Base-by-base conservation (phyloP, 768 basidiomycete genomes). In the Collybia mongolica region DNA sequence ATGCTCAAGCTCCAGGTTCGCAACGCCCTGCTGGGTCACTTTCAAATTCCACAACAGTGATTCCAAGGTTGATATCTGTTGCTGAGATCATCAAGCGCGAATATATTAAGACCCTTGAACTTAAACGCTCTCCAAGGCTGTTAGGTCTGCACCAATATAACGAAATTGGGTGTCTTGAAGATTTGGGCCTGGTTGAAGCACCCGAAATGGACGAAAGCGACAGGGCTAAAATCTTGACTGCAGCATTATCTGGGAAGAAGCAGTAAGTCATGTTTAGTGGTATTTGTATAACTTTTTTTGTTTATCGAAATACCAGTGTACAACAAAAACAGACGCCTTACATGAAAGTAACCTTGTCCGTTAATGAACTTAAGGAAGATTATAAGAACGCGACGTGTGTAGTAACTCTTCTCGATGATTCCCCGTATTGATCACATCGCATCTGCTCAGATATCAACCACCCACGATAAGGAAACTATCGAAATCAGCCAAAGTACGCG, bases 11-110 rank as follows among this genome's bases (percentile, higher is more conserved):
- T 24, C 45, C 47, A 42, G 40, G 32, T 23, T 44, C 22, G 28
- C 24, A 42, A 19, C 57, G 48, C 6, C 36, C 51, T 47, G 8
- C 53, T 17, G 53, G 48, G 40, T 40, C 60, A 26, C 60, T 66
- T 40, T 67, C 66, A 2, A 60, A 64, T 14, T 66, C 72, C 2
- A 74, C 79, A 0, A 56, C 68, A 0, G 62, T 70, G 6, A 75
- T 82, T 4, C 82, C 89, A 0, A 80, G 86, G 0, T 74, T 95
- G 6, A 72, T 94, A 32, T 82, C 85, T 0, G 86, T 91, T 3
- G 84, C 83, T 0, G 92, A 95, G 65, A 89, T 93, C 49, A 80
- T 92, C 58, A 93, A 93, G 60, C 80, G 92, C 22, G 88, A 92
- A 61, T 92, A 83, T 60, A 53, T 89, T 47, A 82, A 82, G 48